Evolutionary conservation across 2,329 filamentous ascomycete genomes (phyloP).

Genomic region (Sporothrix humicola): DNA sequence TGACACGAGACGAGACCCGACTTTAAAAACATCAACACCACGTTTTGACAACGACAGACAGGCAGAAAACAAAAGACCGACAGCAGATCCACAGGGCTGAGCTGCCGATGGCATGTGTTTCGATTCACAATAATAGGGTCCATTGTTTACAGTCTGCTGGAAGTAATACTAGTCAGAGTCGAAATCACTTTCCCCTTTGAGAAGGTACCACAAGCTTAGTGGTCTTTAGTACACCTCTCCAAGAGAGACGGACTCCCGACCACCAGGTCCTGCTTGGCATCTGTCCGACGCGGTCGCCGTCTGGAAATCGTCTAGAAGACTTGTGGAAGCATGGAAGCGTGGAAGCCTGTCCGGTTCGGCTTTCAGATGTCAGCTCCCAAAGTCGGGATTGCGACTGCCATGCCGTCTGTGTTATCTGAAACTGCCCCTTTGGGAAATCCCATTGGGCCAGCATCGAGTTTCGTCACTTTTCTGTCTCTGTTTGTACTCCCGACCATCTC

Average conservation of each 20-base stretch:
- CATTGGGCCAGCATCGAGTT: no score
- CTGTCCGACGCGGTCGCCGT: background rate
- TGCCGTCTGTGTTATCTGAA: no score
- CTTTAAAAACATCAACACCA: background rate
- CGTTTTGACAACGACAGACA: no score
- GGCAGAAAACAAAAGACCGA: background rate
- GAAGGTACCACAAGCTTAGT: background rate
- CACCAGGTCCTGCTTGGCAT: background rate
- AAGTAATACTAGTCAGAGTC: no score
- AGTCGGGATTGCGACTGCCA: no score
- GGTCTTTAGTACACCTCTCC: no score
- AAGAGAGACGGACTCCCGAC: background rate
- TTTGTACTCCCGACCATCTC: background rate
- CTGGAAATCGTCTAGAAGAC: background rate
- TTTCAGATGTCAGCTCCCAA: background rate
- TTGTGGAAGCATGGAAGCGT: no score
- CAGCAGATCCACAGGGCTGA: background rate
- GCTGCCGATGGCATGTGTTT: background rate
- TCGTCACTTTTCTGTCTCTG: background rate
- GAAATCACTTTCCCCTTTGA: constrained; percentile 19
- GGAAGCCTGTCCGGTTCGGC: background rate
- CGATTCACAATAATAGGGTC: background rate
- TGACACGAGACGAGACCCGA: no score
- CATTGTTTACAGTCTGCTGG: background rate
- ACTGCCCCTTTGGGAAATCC: constrained; percentile 2